Evolutionary conservation across 257 asterid species (phyloP).

Genomic region (Przewalskia tangutica): DNA sequence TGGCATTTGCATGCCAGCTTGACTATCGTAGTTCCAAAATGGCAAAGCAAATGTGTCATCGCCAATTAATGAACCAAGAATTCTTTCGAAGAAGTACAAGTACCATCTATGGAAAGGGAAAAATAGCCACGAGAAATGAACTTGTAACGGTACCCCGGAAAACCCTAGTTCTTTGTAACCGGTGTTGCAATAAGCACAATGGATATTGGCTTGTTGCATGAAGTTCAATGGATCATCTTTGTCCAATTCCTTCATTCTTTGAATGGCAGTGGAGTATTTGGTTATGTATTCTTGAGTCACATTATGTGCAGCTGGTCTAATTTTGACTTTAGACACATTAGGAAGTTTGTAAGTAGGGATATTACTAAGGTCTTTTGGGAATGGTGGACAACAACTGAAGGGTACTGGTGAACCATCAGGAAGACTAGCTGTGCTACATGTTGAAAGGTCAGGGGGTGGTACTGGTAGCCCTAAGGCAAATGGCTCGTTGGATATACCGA

Average conservation of each 20-base stretch:
- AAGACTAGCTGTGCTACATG: background rate
- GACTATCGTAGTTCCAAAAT: conserved; percentile 31
- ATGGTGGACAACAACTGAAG: conserved; percentile 39
- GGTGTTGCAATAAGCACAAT: conserved; percentile 44
- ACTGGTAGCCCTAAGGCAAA: conserved; percentile 2
- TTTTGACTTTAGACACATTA: background rate
- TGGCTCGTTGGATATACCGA: background rate
- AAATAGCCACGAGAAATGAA: conserved; percentile 35
- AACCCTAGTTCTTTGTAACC: conserved; percentile 34
- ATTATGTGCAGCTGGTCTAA: conserved; percentile 33
- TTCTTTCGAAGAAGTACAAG: conserved; percentile 37
- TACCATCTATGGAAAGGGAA: conserved; percentile 49
- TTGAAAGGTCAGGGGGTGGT: conserved; percentile 3
- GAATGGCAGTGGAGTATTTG: conserved; percentile 28
- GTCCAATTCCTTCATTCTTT: conserved; percentile 24
- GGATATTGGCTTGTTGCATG: conserved; percentile 41
- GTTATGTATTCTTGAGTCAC: conserved; percentile 12
- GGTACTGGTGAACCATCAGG: background rate
- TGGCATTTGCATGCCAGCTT: conserved; percentile 40
- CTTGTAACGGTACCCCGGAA: conserved; percentile 16
- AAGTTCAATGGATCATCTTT: conserved; percentile 34
- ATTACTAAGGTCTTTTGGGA: background rate
- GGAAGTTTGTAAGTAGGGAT: conserved; percentile 27
- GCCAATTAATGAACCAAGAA: conserved; percentile 17
- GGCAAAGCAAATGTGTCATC: conserved; percentile 29